Base-by-base conservation (phyloP, 2,329 filamentous ascomycete species). In the Ceratocystis colombiana region DNA sequence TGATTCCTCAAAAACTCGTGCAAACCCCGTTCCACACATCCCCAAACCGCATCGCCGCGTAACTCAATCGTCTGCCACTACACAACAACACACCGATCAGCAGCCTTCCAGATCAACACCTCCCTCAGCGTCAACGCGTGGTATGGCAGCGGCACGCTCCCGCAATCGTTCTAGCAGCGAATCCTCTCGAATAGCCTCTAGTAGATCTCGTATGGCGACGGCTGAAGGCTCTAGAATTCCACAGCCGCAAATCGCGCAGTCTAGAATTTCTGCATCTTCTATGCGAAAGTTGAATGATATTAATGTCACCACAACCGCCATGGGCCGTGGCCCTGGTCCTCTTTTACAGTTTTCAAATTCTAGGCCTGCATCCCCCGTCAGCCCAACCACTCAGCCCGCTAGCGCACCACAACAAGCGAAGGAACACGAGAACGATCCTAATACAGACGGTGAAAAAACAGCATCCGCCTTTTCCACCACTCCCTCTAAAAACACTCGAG, bases 1-100 rank as follows among this genome's bases (percentile, higher is more conserved):
- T 30, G 55, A 44, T 48, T 55, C 62, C 30, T 64, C 48, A 48
- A 55, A 50, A 37, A 50, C 64, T 20, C 10, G 37, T 48, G 28
- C 45, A 66, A 66, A 37, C 55, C 22, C 25, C 10, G 2, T 37
- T n/a, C n/a, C 25, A 7, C 55, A 30, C 4, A 59, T 37, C 3
- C 37, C 63, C 15, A 57, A 57, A 25, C 20, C 17, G 5, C n/a
- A 46, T 28, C 28, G 17, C 20, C 63, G 37, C 37, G 30, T 30
- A 17, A 48, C 25, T 57, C 28, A n/a, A 57, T 33, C 46, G 4
- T 41, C 20, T 25, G 17, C 20, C 8, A 33, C 63, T 82, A 69
- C 84, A 57, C 79, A 85, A 70, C 76, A 79, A 48, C 80, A 83
- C 69, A 73, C 77, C 66, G 82, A 87, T 15, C 55, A 59, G 5